Base-by-base conservation (phyloP, 768 basidiomycete species). In the Rhodotorula taiwanensis region DNA sequence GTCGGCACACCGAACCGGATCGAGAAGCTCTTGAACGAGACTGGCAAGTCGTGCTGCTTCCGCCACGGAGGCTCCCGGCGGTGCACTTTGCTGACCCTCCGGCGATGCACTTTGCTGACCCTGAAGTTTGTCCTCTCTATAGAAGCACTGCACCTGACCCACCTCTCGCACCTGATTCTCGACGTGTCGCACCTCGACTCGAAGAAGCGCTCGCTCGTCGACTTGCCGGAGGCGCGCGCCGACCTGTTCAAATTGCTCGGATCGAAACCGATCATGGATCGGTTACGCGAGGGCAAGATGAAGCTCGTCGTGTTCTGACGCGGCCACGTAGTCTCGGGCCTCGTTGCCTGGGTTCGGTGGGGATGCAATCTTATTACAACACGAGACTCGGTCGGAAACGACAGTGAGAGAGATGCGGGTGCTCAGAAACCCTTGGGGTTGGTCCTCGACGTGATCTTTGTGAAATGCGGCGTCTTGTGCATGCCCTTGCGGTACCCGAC, bases 1-100 rank as follows among this genome's bases (percentile, higher is more conserved):
- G 89, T 88, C 31, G 94, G 94, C 25, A 99, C 94, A 5, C 93
- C 94, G 30, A 87, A 87, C 33, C 81, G 94, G 71, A 78, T 98
- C 45, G 90, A 89, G 57, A 94, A 94, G 75, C 78, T 99, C 52
- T 79, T 81, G 31, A 64, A 64, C 33, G 75, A 76, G 30, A 65
- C 71, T 41, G 77, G 77, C 77, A 33, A 63, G 77, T 15, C 47
- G 16, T 25, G 20, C 27, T 30, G 48, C 28, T n/a, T 36, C 25
- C 31, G 30, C 42, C n/a, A n/a, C n/a, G n/a, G n/a, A 41, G 2
- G 49, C 10, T 27, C 11, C 55, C 14, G 53, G 28, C n/a, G 3
- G 28, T 45, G 7, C 31, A n/a, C n/a, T n/a, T 25, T 52, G 2
- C 21, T 8, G 8, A 4, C 23, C 31, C n/a, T n/a, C n/a, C n/a